Evolutionary conservation across 208 protist genomes (phyloP).

Genomic region (Giardia duodenalis): DNA sequence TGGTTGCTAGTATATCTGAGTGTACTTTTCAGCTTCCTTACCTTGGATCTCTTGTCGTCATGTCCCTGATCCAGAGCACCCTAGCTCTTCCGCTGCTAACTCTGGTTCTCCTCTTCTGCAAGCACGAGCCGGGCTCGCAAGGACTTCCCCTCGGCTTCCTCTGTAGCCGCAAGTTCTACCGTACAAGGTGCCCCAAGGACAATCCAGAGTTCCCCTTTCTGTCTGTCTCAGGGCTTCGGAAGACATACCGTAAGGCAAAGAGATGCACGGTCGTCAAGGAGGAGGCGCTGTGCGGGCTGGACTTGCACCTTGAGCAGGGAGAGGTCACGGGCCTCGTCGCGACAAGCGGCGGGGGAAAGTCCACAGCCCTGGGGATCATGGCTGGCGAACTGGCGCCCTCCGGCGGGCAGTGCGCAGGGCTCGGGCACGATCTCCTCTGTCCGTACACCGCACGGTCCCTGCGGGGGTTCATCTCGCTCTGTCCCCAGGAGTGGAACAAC

Average conservation of each 20-base stretch:
- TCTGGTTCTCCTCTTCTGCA: neutral
- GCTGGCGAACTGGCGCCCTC: neutral
- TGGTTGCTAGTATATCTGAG: too few relatives aligned
- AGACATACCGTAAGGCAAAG: too few relatives aligned
- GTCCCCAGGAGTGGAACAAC: neutral
- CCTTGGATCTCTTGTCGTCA: neutral
- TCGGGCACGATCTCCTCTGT: neutral
- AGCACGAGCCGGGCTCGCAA: neutral
- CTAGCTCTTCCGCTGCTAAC: neutral
- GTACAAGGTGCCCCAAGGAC: neutral
- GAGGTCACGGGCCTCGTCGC: neutral
- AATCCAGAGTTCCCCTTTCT: neutral
- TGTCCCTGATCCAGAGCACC: neutral
- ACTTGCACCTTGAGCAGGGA: neutral
- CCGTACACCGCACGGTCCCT: neutral
- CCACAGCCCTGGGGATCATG: neutral
- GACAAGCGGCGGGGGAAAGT: neutral
- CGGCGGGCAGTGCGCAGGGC: neutral
- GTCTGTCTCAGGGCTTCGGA: neutral
- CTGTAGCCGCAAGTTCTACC: neutral
- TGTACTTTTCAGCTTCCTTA: too few relatives aligned
- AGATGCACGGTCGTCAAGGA: neutral
- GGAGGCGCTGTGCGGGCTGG: neutral
- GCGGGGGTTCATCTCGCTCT: neutral
- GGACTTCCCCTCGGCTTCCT: neutral